These are phyloP conservation scores for Aureobasidium pullulans DNA, from an alignment of 2,329 filamentous ascomycete species.

Conservation along the genomic window DNA sequence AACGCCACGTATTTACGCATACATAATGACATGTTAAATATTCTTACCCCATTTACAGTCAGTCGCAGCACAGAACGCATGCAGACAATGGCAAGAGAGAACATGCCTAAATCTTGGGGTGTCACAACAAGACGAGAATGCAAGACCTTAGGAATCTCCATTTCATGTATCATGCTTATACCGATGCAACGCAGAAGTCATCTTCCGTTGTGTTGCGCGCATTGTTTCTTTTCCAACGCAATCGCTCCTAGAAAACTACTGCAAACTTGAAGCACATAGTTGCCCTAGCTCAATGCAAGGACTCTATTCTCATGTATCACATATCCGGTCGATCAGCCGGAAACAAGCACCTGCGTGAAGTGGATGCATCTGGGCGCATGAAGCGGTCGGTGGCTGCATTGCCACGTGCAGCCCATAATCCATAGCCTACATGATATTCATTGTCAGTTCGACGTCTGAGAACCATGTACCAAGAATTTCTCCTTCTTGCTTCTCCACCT, in stretches of 20 bases:
- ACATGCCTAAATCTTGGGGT: neutral
- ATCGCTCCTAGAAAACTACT: neutral
- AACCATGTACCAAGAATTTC: neutral
- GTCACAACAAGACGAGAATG: neutral
- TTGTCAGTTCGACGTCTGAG: neutral
- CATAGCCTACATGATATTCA: neutral
- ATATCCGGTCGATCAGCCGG: neutral
- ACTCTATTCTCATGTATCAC: neutral
- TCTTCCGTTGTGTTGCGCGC: neutral
- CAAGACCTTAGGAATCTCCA: neutral
- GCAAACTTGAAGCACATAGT: neutral
- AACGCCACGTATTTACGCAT: neutral
- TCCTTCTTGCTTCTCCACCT: neutral
- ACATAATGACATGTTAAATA: neutral
- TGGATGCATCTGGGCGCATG: no score
- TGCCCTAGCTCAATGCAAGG: neutral
- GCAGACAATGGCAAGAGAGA: no score
- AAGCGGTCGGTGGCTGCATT: neutral
- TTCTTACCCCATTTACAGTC: neutral
- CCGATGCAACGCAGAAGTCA: neutral
- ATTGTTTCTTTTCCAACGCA: neutral
- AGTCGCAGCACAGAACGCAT: neutral
- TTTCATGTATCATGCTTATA: neutral
- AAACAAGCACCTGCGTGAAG: conserved; percentile 4
- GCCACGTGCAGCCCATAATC: neutral